Percentiles rank a stretch among this genome's conserved stretches.
phyloP scores from a whole-genome alignment of 805 yeast genomes.

The Candida bentonensis region DNA sequence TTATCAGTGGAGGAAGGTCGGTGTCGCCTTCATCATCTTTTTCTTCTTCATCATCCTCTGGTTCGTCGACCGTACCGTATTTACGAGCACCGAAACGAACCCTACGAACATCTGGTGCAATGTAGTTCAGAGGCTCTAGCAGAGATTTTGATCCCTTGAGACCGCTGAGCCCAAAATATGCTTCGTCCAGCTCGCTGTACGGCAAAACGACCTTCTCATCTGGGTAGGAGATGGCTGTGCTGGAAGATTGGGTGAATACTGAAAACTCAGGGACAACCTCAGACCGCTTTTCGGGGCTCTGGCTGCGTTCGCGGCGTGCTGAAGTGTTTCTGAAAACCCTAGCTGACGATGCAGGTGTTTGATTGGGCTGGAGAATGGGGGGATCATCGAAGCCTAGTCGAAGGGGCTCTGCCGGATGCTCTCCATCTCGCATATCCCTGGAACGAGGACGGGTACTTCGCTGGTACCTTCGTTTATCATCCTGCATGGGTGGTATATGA shows the following conservation, averaged over 20 bases:
- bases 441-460: neutral
- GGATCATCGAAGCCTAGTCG: neutral
- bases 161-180: neutral
- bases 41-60: neutral
- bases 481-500: too few relatives aligned
- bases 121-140: neutral
- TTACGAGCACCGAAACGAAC: too few relatives aligned
- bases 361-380: neutral
- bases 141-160: neutral
- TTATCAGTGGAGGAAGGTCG: neutral
- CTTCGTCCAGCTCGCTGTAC: neutral
- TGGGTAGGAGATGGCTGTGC: neutral
- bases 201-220: neutral
- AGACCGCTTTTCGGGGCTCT: neutral
- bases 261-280: neutral
- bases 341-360: neutral
- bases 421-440: neutral
- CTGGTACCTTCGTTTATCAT: neutral
- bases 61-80: too few relatives aligned
- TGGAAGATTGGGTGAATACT: neutral
- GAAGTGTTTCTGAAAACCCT: neutral
- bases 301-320: neutral
- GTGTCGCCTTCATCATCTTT: neutral
- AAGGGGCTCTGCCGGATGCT: neutral
- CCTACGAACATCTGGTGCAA: neutral